phyloP scores from a whole-genome alignment of 225 moss, liverwort and hornwort species.

The Takakia lepidozioides region DNA sequence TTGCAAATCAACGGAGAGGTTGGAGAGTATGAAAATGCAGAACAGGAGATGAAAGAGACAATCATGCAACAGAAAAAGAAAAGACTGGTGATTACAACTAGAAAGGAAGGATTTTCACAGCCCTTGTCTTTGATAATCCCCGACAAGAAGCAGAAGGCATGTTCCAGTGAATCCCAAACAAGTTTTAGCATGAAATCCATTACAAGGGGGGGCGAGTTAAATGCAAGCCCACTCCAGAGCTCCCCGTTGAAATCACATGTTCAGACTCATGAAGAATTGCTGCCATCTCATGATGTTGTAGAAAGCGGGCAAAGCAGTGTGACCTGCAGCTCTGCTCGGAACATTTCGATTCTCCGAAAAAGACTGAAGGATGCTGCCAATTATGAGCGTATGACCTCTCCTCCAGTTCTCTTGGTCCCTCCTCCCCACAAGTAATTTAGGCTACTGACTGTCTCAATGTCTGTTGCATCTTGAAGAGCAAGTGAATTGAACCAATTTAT shows the following conservation, averaged over 20 bases:
- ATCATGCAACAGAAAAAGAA: constrained; percentile 9
- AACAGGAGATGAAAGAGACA: constrained; percentile 17
- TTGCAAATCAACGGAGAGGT: background rate
- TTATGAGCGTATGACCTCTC: constrained; percentile 3
- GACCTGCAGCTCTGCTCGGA: background rate
- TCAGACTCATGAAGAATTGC: constrained; percentile 4
- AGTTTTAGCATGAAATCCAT: no score
- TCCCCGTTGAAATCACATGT: background rate
- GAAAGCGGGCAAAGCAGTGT: constrained; percentile 1
- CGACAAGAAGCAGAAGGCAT: constrained; percentile 3
- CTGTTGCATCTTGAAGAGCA: background rate
- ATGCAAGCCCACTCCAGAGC: background rate
- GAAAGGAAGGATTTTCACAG: constrained; percentile 2
- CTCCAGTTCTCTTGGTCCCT: constrained; percentile 1
- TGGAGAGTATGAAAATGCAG: background rate
- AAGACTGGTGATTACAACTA: constrained; percentile 6
- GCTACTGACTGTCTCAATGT: background rate
- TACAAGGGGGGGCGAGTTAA: constrained; percentile 1
- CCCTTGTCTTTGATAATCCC: constrained; percentile 2
- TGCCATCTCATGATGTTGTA: background rate
- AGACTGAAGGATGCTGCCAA: constrained; percentile 1
- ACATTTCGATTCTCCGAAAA: background rate
- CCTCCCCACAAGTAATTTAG: background rate
- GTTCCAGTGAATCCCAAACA: background rate
- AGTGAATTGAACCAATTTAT: background rate